Percentiles rank a stretch among this genome's conserved stretches.
phyloP scores from a whole-genome alignment of 2,329 filamentous ascomycete genomes.

The Daldinia eschscholtzii region DNA sequence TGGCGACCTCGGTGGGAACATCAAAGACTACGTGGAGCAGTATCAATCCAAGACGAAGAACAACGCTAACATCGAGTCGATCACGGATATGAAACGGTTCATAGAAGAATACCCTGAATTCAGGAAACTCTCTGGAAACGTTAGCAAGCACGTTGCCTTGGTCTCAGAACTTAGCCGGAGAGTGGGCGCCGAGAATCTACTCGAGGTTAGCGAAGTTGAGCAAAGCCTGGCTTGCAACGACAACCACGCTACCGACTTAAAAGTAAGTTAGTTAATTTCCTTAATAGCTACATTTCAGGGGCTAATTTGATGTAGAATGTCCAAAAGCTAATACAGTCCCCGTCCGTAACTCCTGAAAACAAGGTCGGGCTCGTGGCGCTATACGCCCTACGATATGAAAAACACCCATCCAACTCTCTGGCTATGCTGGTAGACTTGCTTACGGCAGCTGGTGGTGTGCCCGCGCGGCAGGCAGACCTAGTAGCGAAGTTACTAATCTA shows the following conservation, averaged over 20 bases:
- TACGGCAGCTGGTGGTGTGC: conserved; percentile 83
- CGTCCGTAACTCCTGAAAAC: conserved; percentile 80
- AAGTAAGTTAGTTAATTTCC: conserved; percentile 64
- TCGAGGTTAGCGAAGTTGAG: conserved; percentile 98
- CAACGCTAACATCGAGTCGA: conserved; percentile 95
- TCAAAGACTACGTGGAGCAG: conserved; percentile 98
- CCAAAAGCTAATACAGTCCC: conserved; percentile 86
- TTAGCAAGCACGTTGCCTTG: conserved; percentile 97
- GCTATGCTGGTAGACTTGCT: conserved; percentile 90
- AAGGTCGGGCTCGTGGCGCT: conserved; percentile 92
- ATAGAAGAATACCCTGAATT: conserved; percentile 99
- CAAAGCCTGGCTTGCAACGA: conserved; percentile 98
- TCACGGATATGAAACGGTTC: conserved; percentile 98
- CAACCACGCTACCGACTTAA: conserved; percentile 91
- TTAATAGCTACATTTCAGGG: background rate
- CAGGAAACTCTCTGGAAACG: conserved; percentile 94
- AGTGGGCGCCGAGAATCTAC: conserved; percentile 84
- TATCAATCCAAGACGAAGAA: conserved; percentile 98
- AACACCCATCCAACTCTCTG: conserved; percentile 84
- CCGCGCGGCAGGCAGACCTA: conserved; percentile 79
- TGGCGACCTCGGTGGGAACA: conserved; percentile 92
- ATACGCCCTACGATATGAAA: conserved; percentile 94
- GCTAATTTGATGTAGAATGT: conserved; percentile 70
- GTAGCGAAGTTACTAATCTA: conserved; percentile 87
- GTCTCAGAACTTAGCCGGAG: conserved; percentile 92